Conservation (phyloP, 179 eudicot genomes). For the Gypsophila paniculata region DNA sequence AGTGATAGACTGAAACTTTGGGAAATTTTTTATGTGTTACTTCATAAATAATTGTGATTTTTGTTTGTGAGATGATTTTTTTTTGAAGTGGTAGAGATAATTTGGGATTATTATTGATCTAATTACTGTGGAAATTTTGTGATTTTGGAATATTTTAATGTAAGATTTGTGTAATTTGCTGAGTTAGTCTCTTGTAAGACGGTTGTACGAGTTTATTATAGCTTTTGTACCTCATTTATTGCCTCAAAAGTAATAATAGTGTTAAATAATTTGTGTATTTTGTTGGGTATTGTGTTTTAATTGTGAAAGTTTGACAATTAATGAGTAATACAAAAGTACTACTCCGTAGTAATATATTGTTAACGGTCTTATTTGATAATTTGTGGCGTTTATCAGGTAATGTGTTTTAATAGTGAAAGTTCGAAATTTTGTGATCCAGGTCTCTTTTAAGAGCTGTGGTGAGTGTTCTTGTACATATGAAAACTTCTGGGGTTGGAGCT, state of each 20-base stretch:
- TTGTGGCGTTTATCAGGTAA: neutral
- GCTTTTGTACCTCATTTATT: no score
- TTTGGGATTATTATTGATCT: slow-evolving; percentile 18
- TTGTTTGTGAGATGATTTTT: neutral
- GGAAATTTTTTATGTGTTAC: neutral
- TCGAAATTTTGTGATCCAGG: slow-evolving; percentile 13
- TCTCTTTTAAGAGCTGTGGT: slow-evolving; percentile 2
- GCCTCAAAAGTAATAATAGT: no score
- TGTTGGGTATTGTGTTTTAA: slow-evolving; percentile 9
- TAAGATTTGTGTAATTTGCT: no score
- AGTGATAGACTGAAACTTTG: slow-evolving; percentile 22
- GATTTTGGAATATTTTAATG: neutral
- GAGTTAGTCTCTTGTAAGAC: no score
- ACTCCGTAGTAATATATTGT: no score
- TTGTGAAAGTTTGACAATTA: neutral
- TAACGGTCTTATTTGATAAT: no score
- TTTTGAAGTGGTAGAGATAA: neutral
- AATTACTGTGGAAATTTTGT: neutral
- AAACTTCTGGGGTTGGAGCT: slow-evolving; percentile 25
- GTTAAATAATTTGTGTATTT: neutral
- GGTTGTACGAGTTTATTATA: no score
- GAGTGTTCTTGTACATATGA: slow-evolving; percentile 18
- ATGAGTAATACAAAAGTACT: no score
- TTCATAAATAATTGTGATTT: neutral
- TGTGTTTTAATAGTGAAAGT: slow-evolving; percentile 14